Conservation (phyloP, 139 green algal genomes). For the Deuterostichococcus epilithicus region DNA sequence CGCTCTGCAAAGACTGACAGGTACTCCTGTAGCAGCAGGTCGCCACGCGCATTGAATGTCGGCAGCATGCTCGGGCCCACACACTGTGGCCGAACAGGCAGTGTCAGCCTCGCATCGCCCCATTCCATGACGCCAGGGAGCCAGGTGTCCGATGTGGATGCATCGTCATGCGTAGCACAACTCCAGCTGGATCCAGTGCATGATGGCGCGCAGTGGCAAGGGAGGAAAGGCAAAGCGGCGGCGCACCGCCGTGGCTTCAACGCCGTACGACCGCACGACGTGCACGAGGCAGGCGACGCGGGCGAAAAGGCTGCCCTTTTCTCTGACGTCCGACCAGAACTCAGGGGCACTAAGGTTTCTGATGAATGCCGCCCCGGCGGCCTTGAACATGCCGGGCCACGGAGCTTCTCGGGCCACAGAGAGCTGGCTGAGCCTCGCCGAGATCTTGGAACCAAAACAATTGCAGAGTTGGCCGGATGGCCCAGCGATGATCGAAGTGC, state of each 20-base stretch:
- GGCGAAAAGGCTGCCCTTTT: background rate
- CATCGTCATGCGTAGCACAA: no score
- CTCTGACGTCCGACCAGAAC: background rate
- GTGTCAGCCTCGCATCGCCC: no score
- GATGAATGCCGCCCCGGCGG: background rate
- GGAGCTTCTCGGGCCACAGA: no score
- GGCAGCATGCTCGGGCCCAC: slow-evolving; percentile 77
- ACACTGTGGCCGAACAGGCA: slow-evolving; percentile 37
- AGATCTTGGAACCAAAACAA: no score
- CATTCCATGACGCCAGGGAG: background rate
- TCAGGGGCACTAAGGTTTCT: background rate
- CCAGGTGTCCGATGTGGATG: background rate
- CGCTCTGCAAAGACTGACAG: slow-evolving; percentile 22
- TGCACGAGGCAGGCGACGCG: background rate
- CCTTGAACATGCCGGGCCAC: background rate
- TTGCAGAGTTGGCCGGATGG: no score
- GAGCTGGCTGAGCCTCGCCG: no score
- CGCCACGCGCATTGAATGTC: slow-evolving; percentile 69
- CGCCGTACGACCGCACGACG: background rate
- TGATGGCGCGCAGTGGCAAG: no score
- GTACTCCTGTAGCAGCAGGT: slow-evolving; percentile 69
- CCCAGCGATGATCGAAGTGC: no score
- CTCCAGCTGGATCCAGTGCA: no score
- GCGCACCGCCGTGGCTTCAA: background rate
- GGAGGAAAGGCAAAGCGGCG: no score